Conservation (phyloP, 306 rosid species). For the Coriaria nepalensis region DNA sequence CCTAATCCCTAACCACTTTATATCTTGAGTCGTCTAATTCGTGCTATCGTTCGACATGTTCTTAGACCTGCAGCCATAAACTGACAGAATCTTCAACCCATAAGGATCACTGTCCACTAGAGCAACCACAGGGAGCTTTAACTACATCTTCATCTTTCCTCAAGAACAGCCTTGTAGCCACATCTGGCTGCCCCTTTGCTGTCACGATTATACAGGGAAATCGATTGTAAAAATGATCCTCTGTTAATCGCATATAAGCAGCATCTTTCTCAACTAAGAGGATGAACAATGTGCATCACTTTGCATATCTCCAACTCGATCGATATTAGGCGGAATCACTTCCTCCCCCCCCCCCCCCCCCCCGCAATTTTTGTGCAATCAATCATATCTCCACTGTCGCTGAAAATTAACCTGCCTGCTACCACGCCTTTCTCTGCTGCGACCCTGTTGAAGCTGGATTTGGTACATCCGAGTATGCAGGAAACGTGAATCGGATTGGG, state of each 20-base stretch:
- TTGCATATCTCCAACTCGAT: slow-evolving; percentile 82
- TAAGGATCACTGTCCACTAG: slow-evolving; percentile 92
- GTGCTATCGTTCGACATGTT: slow-evolving; percentile 94
- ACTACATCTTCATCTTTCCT: slow-evolving; percentile 84
- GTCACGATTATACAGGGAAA: slow-evolving; percentile 74
- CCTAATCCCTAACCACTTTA: slow-evolving; percentile 85
- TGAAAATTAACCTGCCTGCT: slow-evolving; percentile 75
- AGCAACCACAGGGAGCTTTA: slow-evolving; percentile 77
- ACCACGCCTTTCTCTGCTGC: slow-evolving; percentile 92
- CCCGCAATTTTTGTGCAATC: slow-evolving; percentile 95
- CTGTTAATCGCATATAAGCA: slow-evolving; percentile 80
- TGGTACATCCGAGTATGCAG: slow-evolving; percentile 76
- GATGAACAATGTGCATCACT: slow-evolving; percentile 79
- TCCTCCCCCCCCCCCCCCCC: slow-evolving; percentile 99
- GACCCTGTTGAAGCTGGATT: slow-evolving; percentile 73
- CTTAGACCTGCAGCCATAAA: slow-evolving; percentile 86
- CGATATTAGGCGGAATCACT: slow-evolving; percentile 82
- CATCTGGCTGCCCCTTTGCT: slow-evolving; percentile 83
- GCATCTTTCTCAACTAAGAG: slow-evolving; percentile 91
- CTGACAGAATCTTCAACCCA: slow-evolving; percentile 73
- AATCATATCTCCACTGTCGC: slow-evolving; percentile 87
- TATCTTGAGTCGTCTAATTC: slow-evolving; percentile 84
- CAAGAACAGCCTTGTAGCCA: slow-evolving; percentile 74
- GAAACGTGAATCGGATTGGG: slow-evolving; percentile 78
- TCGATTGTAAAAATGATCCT: slow-evolving; percentile 81